These are phyloP conservation scores for Gryganskiella cystojenkinii DNA, from an alignment of 192 early-diverging fungal species.

Conservation along the genomic window DNA sequence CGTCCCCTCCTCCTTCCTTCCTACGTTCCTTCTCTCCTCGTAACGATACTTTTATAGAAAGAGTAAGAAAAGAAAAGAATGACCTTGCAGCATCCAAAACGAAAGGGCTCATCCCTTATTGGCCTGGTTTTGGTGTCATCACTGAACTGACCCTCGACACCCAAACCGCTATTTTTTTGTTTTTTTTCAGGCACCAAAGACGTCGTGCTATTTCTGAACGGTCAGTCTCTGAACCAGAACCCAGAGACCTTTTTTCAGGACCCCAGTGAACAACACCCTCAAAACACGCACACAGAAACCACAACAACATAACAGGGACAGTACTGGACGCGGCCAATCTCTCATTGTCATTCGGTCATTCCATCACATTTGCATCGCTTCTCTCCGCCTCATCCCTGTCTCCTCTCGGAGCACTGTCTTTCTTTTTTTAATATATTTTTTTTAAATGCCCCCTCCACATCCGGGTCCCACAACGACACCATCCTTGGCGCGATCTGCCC, in stretches of 20 bases:
- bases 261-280: too few relatives aligned
- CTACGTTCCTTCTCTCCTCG: neutral
- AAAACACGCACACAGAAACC: too few relatives aligned
- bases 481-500: constrained; percentile 7
- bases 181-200: too few relatives aligned
- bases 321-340: too few relatives aligned
- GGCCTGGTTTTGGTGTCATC: neutral
- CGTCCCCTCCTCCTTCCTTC: neutral
- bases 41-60: neutral
- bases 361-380: neutral
- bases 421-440: neutral
- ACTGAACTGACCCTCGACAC: neutral
- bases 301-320: too few relatives aligned
- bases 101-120: neutral
- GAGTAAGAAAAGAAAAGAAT: neutral
- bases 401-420: neutral
- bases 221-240: too few relatives aligned
- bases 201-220: too few relatives aligned
- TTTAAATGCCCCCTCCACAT: constrained; percentile 27
- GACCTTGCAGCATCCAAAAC: neutral
- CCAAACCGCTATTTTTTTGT: neutral
- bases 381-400: neutral
- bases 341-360: neutral
- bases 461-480: constrained; percentile 24
- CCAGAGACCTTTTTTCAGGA: too few relatives aligned